A percentile compares a stretch with the other conserved stretches of the same genome.
Conservation (phyloP, 2,329 filamentous ascomycete species). For the Botrytis cinerea region DNA sequence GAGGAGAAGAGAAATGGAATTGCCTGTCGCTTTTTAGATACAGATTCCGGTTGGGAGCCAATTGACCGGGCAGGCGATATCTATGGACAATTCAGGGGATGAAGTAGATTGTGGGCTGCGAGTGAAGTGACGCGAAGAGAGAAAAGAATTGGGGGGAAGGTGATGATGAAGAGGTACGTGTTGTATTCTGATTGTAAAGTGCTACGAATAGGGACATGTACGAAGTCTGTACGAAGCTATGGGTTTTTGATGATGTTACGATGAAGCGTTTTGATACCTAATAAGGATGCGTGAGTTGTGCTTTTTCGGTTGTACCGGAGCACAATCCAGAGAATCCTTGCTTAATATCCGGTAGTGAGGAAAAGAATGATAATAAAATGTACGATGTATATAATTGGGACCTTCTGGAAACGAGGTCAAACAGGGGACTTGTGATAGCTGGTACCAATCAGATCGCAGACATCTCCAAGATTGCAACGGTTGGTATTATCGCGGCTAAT, state of each 20-base stretch:
- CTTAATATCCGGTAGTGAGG: conserved; percentile 3
- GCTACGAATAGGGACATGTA: background rate
- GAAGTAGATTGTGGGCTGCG: background rate
- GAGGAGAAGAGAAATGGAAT: background rate
- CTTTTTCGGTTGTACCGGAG: background rate
- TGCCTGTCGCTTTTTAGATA: background rate
- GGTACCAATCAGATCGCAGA: conserved; percentile 13
- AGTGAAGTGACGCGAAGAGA: background rate
- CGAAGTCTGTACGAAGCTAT: background rate
- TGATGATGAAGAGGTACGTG: background rate
- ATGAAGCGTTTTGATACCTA: background rate
- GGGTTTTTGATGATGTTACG: background rate
- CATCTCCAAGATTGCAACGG: conserved; percentile 8
- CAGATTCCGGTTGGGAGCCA: background rate
- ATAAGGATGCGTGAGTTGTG: background rate
- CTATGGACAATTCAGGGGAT: background rate
- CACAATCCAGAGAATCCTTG: background rate
- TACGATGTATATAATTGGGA: background rate
- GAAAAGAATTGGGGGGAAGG: background rate
- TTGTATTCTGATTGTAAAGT: background rate
- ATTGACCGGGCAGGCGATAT: background rate
- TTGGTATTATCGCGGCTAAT: conserved; percentile 9
- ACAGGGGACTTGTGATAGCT: background rate
- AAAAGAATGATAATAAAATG: background rate
- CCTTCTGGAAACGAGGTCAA: conserved; percentile 1